Evolutionary conservation across 164 flowering plant species (phyloP), one percentile per base, ranked within the genome.

Genomic region (Magnolia changhungtana): DNA sequence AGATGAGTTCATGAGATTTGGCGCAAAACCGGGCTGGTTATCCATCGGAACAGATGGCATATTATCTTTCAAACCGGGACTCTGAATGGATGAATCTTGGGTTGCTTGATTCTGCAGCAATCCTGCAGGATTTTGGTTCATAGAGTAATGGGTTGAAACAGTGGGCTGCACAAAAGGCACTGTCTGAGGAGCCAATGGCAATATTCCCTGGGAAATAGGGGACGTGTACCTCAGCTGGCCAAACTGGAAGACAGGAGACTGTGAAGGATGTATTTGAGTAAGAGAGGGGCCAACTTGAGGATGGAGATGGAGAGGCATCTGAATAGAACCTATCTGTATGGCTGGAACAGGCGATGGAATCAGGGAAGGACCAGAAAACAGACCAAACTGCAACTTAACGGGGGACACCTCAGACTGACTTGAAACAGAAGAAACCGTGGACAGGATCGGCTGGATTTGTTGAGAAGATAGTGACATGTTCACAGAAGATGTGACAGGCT

Each of bases 311-410:
- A 96, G 92, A 76, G 99, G 99, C 98, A 96, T 96, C 87, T 90
- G 97, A 72, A 96, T 96, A 45, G 99, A 96, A 76, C 99, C 99
- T 81, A 96, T 96, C 84, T 96, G 98, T 85, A 96, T 94, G 37
- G 99, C 92, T 69, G 96, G 97, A 75, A 96, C 90, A 19, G 96
- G 97, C 73, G 99, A 89, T 74, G 97, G 96, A 78, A 94, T 90
- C 81, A 92, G 74, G 70, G 99, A 86, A 67, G 98, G 97, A 63
- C 97, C 97, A 68, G 98, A 89, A 78, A 95, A 95, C 63, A 95
- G 84, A 75, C 99, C 98, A 86, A 93, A 93, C 80, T 91, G 99
- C 78, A 95, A 88, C 79, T 89, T 87, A 71, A 90, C 85, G 19
- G 98, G 95, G 13, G 98, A 94, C 59, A 78, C 74, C 71, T 92